Evolutionary conservation across 2,329 filamentous ascomycete genomes (phyloP), one percentile per base, ranked within the genome.

Genomic region (Xylaria sp.): DNA sequence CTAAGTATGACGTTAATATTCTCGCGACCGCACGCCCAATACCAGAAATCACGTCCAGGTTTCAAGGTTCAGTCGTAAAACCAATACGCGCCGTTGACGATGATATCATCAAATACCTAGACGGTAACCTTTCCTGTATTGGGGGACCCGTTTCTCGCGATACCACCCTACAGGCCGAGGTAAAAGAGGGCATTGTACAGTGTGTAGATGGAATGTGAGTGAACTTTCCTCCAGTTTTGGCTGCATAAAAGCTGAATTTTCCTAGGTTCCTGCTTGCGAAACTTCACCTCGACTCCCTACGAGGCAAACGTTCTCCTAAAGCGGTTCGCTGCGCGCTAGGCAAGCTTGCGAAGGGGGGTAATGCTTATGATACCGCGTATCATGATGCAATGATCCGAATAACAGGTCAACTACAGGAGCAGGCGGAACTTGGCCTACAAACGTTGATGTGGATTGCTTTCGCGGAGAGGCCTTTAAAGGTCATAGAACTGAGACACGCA

Each of bases 321-420:
- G 70, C 66, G 0, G 62, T 83, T 4, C 62, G 64, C 29, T 46
- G 17, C 0, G 70, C 74, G 1, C 62, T 83, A 1, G n/a, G 53
- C 17, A 70, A 65, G 0, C 62, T 83, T 0, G 63, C 71, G 0
- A 74, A 41, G 9, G 76, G 75, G 9, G 67, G 69, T 3, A 47
- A 68, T 5, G 73, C 71, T 2, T 77, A 79, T 13, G 68, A 78
- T n/a, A 5, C 65, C 10, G 76, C 77, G 0, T 85, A 85, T 43
- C 56, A 73, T 0, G 64, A 77, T 1, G 75, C 77, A 0, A 78
- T 84, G 68, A 37, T 76, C 1, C 68, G 80, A 11, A 81, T 84
- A 37, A 54, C 76, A 11, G 59, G 67, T 1, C 80, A 84, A 52
- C 15, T 65, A 0, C 2, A 46, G 1, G 74, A 72, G 5, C 62